A percentile compares a stretch with the other conserved stretches of the same genome.
These are phyloP conservation scores for Ganoderma lucidum DNA, from an alignment of 1,284 basidiomycete species.

Conservation along the genomic window DNA sequence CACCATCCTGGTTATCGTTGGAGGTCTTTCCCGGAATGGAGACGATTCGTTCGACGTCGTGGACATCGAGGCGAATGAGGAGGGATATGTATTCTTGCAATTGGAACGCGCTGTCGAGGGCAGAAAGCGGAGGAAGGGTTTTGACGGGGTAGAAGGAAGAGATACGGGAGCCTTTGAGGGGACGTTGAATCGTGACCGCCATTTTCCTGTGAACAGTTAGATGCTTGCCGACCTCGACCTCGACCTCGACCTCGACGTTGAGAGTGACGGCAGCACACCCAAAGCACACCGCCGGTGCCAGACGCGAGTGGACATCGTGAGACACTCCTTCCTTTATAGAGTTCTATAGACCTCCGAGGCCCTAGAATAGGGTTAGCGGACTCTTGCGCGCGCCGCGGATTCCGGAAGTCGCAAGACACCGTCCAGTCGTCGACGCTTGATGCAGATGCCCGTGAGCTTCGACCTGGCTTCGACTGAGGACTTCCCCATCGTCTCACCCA, in stretches of 20 bases:
- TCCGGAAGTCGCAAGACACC: too few relatives aligned
- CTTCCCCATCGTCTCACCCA: not conserved
- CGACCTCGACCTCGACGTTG: conserved; percentile 4
- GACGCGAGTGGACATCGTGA: not conserved
- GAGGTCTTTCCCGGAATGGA: conserved; percentile 65
- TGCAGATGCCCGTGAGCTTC: too few relatives aligned
- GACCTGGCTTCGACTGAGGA: too few relatives aligned
- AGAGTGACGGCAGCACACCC: not conserved
- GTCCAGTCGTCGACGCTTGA: too few relatives aligned
- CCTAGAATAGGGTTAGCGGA: conserved; percentile 1
- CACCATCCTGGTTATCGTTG: conserved; percentile 48
- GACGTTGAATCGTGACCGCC: conserved; percentile 60
- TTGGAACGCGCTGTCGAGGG: conserved; percentile 91
- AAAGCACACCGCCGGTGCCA: not conserved
- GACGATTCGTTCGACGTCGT: conserved; percentile 87
- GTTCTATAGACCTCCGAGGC: not conserved
- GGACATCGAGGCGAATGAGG: conserved; percentile 85
- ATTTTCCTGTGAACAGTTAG: conserved; percentile 27
- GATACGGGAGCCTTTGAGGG: conserved; percentile 76
- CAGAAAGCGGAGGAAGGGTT: conserved; percentile 67
- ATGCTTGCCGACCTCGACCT: conserved; percentile 19
- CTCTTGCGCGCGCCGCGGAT: too few relatives aligned
- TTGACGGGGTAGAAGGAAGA: conserved; percentile 81
- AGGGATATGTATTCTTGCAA: conserved; percentile 94
- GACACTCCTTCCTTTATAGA: conserved; percentile 7